These are phyloP conservation scores for Blakeslea trispora DNA, from an alignment of 371 early-diverging fungal species.

Conservation along the genomic window DNA sequence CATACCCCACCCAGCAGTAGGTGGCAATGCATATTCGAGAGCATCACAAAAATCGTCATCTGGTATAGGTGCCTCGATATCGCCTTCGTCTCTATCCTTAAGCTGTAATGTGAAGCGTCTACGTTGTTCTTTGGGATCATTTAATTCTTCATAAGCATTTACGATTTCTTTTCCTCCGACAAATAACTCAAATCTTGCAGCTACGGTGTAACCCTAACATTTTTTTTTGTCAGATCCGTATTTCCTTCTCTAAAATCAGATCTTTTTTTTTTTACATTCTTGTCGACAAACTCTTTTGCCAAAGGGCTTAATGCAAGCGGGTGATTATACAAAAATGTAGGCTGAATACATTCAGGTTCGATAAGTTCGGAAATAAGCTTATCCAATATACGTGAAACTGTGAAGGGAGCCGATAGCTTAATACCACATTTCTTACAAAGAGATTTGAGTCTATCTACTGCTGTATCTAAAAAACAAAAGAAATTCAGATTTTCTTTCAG, in stretches of 20 bases:
- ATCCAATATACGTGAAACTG: constrained; percentile 85
- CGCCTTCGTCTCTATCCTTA: constrained; percentile 70
- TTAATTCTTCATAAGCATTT: constrained; percentile 99
- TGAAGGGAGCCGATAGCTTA: constrained; percentile 66
- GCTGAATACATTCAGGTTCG: constrained; percentile 90
- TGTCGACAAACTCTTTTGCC: constrained; percentile 71
- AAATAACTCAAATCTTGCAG: constrained; percentile 95
- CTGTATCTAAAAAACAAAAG: constrained; percentile 28
- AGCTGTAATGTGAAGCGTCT: constrained; percentile 77
- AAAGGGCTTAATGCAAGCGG: constrained; percentile 94
- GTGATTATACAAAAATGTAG: constrained; percentile 93
- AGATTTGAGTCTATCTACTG: constrained; percentile 44
- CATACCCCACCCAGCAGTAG: constrained; percentile 99
- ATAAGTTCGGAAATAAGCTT: constrained; percentile 88
- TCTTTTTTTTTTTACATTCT: constrained; percentile 22
- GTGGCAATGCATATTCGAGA: constrained; percentile 95
- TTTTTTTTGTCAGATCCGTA: no score
- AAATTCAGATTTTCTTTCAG: no score
- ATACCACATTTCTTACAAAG: constrained; percentile 61
- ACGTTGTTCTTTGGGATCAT: constrained; percentile 97
- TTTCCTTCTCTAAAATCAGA: no score
- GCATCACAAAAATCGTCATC: constrained; percentile 91
- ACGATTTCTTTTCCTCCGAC: constrained; percentile 91
- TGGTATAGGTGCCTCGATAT: constrained; percentile 80
- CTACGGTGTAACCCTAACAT: constrained; percentile 46